phyloP scores from a whole-genome alignment of 2,329 filamentous ascomycete species.

The Xylaria sp. region DNA sequence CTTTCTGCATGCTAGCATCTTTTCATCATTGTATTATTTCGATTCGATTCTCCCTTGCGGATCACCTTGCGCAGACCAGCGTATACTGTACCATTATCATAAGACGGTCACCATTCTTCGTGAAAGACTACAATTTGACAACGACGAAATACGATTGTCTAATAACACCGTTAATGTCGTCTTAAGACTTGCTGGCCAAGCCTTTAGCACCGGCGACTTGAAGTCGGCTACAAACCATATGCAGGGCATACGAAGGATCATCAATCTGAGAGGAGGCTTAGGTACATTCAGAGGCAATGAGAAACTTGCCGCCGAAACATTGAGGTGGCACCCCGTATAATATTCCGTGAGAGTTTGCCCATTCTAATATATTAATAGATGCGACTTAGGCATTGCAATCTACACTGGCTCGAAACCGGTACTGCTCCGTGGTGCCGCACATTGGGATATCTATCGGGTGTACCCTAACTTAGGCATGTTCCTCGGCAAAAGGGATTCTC shows the following conservation, averaged over 20 bases:
- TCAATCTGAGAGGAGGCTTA: slow-evolving; percentile 52
- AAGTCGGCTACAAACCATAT: slow-evolving; percentile 49
- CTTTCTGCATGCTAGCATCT: slow-evolving; percentile 35
- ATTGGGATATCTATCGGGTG: neutral
- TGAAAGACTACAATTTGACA: slow-evolving; percentile 23
- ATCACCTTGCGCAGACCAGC: neutral
- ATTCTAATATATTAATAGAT: neutral
- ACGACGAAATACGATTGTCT: slow-evolving; percentile 24
- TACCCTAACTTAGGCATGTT: slow-evolving; percentile 12
- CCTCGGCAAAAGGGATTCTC: neutral
- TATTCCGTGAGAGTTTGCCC: neutral
- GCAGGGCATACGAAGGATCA: slow-evolving; percentile 51
- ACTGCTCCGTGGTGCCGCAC: neutral
- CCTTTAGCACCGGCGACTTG: slow-evolving; percentile 46
- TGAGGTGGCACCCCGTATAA: slow-evolving; percentile 32
- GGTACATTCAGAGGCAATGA: slow-evolving; percentile 45
- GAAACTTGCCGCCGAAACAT: slow-evolving; percentile 51
- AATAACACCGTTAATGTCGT: slow-evolving; percentile 50
- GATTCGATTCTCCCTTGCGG: slow-evolving; percentile 16
- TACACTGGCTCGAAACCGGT: neutral
- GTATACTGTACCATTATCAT: slow-evolving; percentile 27
- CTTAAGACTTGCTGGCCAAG: slow-evolving; percentile 47
- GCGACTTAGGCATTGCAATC: slow-evolving; percentile 6
- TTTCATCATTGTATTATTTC: slow-evolving; percentile 28
- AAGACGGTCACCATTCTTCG: slow-evolving; percentile 35